Percentiles rank a stretch among this genome's conserved stretches.
These are phyloP conservation scores for Cutaneotrichosporon sp. DNA, from an alignment of 1,284 basidiomycete genomes.

Conservation along the genomic window DNA sequence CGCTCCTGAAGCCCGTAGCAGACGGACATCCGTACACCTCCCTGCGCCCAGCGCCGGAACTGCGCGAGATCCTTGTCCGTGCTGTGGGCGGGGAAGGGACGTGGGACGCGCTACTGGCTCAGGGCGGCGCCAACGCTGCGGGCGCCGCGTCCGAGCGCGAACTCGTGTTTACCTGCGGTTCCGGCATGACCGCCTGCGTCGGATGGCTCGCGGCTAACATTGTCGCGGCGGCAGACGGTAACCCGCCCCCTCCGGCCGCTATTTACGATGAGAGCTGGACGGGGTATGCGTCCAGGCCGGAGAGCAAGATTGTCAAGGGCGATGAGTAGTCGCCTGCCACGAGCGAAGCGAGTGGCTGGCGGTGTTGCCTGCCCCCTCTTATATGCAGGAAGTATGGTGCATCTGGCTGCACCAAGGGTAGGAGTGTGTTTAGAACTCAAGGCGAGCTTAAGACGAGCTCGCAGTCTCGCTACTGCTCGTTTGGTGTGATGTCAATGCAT, in stretches of 20 bases:
- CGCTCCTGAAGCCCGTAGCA: constrained; percentile 56
- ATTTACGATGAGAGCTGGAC: constrained; percentile 50
- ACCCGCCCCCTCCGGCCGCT: constrained; percentile 33
- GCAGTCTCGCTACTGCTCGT: too few relatives aligned
- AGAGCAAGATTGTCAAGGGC: constrained; percentile 24
- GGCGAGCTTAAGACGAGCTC: too few relatives aligned
- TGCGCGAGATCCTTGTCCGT: constrained; percentile 57
- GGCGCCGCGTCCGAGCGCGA: constrained; percentile 50
- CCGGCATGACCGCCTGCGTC: constrained; percentile 93
- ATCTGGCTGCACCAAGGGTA: too few relatives aligned
- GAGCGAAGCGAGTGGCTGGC: too few relatives aligned
- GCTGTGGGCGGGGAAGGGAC: constrained; percentile 47
- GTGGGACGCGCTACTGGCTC: constrained; percentile 50
- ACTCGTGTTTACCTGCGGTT: constrained; percentile 76
- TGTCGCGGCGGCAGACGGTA: constrained; percentile 70
- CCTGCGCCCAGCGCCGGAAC: constrained; percentile 60
- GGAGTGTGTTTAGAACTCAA: too few relatives aligned
- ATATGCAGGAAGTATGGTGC: too few relatives aligned
- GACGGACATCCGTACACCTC: constrained; percentile 39
- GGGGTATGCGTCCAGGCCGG: constrained; percentile 29
- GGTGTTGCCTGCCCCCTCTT: too few relatives aligned
- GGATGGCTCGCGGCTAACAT: constrained; percentile 80
- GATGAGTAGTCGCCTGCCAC: background rate
- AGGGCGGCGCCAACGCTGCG: constrained; percentile 47
- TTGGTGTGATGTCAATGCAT: background rate